Base-by-base conservation (phyloP, 192 early-diverging fungal species). In the Entophlyctis luteolus region DNA sequence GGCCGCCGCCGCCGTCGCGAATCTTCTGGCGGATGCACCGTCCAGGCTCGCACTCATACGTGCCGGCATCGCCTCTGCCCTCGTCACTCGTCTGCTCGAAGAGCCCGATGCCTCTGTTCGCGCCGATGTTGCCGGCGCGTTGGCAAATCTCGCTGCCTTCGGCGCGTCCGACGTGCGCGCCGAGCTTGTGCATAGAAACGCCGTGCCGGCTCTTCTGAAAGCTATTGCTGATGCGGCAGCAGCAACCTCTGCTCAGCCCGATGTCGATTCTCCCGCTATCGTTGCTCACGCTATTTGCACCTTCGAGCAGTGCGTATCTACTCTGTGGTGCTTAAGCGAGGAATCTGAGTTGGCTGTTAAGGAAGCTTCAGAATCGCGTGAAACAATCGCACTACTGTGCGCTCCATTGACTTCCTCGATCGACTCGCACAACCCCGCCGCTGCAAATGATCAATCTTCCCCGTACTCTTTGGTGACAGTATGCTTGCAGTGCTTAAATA, bases 1-100 rank as follows among this genome's bases (percentile, higher is more conserved):
- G 93, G 91, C 94, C 1, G 90, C 90, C 16, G 89, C 92, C 31
- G 90, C 91, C 59, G 82, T 91, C 18, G 91, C 90, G 37, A 89
- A 93, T 74, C 75, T 96, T 33, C 76, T 91, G 69, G 79, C 86
- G 65, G 84, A 89, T 53, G 75, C 65, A 12, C 71, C 73, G n/a
- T 87, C 84, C 4, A 86, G 90, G 18, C 84, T 87, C 53, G 67
- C 90, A 54, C 79, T 96, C 53, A 79, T 95, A n/a, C 79, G 85
- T 48, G 87, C 86, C 55, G 82, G 85, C 70, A 66, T 93, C 29
- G 71, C 91, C 25, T 74, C 72, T 20, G 76, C 75, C 2, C 75
- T 96, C 32, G 79, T 96, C 18, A 86, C 87, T 33, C 79, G 86
- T n/a, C 72, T 95, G 23, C 83, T 82, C 2, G 6, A 8, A 22